phyloP scores from a whole-genome alignment of 352 stramenopile species.

The Phytopythium cucurbitacearum region DNA sequence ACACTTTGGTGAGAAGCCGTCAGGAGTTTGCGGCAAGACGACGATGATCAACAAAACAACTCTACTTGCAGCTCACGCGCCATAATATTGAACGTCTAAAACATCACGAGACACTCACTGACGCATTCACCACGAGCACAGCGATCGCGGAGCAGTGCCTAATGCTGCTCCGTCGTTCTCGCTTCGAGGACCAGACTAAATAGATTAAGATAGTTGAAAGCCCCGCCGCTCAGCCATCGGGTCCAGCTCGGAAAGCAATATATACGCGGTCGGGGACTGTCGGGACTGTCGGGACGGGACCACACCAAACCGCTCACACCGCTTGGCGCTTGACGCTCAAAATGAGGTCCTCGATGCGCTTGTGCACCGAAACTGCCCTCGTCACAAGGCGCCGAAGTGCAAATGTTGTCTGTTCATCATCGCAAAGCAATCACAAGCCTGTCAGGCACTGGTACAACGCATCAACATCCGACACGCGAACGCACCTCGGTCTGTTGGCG shows the following conservation, averaged over 20 bases:
- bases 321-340: slow-evolving; percentile 13
- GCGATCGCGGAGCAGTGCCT: too few relatives aligned
- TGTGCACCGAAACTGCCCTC: slow-evolving; percentile 41
- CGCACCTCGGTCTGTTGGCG: slow-evolving; percentile 36
- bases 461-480: not conserved
- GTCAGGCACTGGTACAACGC: not conserved
- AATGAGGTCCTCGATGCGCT: slow-evolving; percentile 43
- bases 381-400: slow-evolving; percentile 51
- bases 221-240: not conserved
- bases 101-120: too few relatives aligned
- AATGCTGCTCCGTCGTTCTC: too few relatives aligned
- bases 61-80: too few relatives aligned
- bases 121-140: too few relatives aligned
- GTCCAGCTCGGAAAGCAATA: slow-evolving; percentile 9
- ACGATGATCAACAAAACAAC: too few relatives aligned
- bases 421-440: not conserved
- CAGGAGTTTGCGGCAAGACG: too few relatives aligned
- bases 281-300: not conserved
- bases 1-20: too few relatives aligned
- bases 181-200: not conserved
- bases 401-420: slow-evolving; percentile 21
- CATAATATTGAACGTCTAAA: too few relatives aligned
- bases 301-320: slow-evolving; percentile 7
- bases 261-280: slow-evolving; percentile 6
- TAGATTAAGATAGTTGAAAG: slow-evolving; percentile 4